Evolutionary conservation across 352 stramenopile genomes (phyloP).

Genomic region (Globisporangium camurandrum): DNA sequence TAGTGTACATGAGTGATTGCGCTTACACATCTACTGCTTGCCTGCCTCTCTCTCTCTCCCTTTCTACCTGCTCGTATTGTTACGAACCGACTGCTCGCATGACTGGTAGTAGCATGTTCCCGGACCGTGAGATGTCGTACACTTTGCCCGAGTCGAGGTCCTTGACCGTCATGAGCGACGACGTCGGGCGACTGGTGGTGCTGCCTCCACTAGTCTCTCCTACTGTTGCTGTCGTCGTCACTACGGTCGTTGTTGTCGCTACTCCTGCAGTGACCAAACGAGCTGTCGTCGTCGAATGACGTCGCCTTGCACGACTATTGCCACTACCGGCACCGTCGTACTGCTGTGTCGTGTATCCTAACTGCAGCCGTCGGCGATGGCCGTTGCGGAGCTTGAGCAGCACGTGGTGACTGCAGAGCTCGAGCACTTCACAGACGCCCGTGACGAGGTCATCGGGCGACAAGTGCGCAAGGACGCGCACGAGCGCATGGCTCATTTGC

Average conservation of each 20-base stretch:
- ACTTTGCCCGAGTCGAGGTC: slow-evolving; percentile 67
- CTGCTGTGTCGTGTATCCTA: slow-evolving; percentile 27
- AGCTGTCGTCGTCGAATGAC: background rate
- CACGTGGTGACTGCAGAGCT: slow-evolving; percentile 65
- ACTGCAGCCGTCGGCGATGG: slow-evolving; percentile 53
- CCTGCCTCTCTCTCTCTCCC: too few species aligned
- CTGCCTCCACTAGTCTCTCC: too few species aligned
- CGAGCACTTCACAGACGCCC: slow-evolving; percentile 75
- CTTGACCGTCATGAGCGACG: slow-evolving; percentile 42
- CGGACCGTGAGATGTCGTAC: slow-evolving; percentile 57
- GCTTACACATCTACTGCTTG: too few species aligned
- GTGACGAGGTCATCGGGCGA: slow-evolving; percentile 55
- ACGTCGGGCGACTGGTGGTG: background rate
- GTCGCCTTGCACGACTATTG: background rate
- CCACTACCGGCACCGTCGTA: slow-evolving; percentile 5
- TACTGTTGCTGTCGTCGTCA: background rate
- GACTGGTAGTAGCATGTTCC: slow-evolving; percentile 45
- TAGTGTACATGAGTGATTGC: too few species aligned
- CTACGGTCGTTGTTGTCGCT: background rate
- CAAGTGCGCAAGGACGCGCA: slow-evolving; percentile 37
- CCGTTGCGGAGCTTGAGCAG: slow-evolving; percentile 72
- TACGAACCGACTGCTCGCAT: slow-evolving; percentile 7
- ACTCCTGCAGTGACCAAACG: background rate
- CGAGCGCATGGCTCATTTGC: slow-evolving; percentile 55
- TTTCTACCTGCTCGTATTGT: slow-evolving; percentile 1